Conservation (phyloP, 345 rosid species). For the Sisymbrium irio region DNA sequence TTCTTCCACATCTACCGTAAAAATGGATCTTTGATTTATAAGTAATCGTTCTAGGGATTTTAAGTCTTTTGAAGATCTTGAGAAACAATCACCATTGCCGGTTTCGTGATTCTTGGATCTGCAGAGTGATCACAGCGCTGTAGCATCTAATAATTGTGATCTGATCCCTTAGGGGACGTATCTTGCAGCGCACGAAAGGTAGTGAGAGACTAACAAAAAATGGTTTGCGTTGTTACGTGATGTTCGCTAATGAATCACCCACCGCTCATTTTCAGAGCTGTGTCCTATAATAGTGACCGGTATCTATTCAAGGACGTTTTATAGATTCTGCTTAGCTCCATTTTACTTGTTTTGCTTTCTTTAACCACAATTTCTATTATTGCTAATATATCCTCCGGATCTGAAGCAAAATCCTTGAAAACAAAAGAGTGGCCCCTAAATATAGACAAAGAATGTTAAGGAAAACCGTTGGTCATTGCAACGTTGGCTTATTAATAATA, state of each 20-base stretch:
- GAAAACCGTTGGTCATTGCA: conserved; percentile 17
- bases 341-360: conserved; percentile 8
- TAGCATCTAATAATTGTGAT: not conserved
- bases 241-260: conserved; percentile 12
- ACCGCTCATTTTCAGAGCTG: conserved; percentile 16
- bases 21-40: not conserved
- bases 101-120: not conserved
- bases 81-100: conserved; percentile 40
- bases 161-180: not conserved
- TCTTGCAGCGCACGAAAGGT: conserved; percentile 14
- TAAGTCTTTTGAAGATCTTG: conserved; percentile 42
- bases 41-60: conserved; percentile 32
- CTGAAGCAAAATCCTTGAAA: conserved; percentile 21
- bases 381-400: conserved; percentile 19
- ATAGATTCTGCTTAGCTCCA: conserved; percentile 8
- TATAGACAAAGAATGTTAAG: conserved; percentile 27
- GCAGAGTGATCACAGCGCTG: not conserved
- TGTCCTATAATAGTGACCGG: conserved; percentile 31
- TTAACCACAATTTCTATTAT: conserved; percentile 27
- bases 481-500: conserved; percentile 30
- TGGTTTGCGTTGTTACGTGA: conserved; percentile 18
- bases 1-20: not conserved
- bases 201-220: not conserved
- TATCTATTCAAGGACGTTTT: not conserved
- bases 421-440: conserved; percentile 17